These are phyloP conservation scores for Parathielavia appendiculata DNA, from an alignment of 495 filamentous ascomycete species.

Conservation along the genomic window DNA sequence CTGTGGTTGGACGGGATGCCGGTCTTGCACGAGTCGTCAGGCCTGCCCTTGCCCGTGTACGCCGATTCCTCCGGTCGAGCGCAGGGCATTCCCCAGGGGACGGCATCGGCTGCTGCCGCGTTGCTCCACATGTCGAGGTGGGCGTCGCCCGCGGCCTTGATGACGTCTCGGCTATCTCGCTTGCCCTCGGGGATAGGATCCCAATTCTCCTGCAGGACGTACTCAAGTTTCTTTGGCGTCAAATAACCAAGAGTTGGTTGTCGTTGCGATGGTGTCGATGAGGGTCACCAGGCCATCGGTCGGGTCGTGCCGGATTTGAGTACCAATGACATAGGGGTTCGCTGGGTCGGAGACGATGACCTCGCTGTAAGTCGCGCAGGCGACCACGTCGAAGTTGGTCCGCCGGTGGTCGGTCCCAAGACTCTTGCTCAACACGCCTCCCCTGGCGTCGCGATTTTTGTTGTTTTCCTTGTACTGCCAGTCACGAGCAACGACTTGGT, in stretches of 20 bases:
- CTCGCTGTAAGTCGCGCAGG: slow-evolving; percentile 38
- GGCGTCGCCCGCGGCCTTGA: slow-evolving; percentile 37
- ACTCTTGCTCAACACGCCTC: slow-evolving; percentile 28
- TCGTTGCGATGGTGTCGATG: slow-evolving; percentile 39
- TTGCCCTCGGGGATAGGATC: slow-evolving; percentile 31
- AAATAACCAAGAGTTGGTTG: slow-evolving; percentile 40
- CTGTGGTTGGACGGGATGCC: slow-evolving; percentile 37
- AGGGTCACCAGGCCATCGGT: slow-evolving; percentile 27
- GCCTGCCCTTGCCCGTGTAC: slow-evolving; percentile 34
- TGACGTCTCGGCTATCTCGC: slow-evolving; percentile 25
- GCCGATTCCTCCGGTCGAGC: slow-evolving; percentile 35
- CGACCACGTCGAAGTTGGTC: slow-evolving; percentile 29
- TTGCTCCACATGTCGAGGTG: slow-evolving; percentile 42
- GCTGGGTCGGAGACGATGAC: slow-evolving; percentile 32
- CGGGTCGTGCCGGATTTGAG: slow-evolving; percentile 36
- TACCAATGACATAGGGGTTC: slow-evolving; percentile 40
- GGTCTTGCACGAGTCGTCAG: slow-evolving; percentile 37
- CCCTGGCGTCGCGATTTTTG: slow-evolving; percentile 26
- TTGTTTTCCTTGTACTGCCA: slow-evolving; percentile 30
- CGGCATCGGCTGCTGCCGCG: slow-evolving; percentile 26
- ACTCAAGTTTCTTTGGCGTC: slow-evolving; percentile 37
- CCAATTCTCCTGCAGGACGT: slow-evolving; percentile 37
- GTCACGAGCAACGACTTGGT: slow-evolving; percentile 12
- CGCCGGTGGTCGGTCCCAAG: slow-evolving; percentile 32
- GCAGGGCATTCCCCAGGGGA: slow-evolving; percentile 43